Conservation (phyloP, 2,329 filamentous ascomycete species). For the Xylariaceae sp. region DNA sequence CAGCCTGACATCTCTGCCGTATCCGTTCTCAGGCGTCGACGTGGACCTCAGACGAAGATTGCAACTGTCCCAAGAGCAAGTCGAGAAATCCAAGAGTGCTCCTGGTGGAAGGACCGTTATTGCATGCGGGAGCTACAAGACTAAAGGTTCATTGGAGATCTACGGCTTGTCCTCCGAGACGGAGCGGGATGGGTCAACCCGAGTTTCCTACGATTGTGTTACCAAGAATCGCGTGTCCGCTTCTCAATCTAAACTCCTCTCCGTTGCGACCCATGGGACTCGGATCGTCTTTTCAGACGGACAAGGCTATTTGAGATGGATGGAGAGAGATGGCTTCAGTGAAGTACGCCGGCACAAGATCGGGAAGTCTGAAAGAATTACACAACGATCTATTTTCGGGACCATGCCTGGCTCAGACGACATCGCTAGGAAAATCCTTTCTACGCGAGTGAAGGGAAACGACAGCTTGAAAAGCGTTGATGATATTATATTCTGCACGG, state of each 20-base stretch:
- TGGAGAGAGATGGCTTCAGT: slow-evolving; percentile 76
- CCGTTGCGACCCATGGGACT: slow-evolving; percentile 77
- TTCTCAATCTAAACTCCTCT: slow-evolving; percentile 75
- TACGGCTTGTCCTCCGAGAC: slow-evolving; percentile 58
- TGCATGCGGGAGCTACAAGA: slow-evolving; percentile 86
- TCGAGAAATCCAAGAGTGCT: slow-evolving; percentile 51
- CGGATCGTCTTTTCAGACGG: slow-evolving; percentile 81
- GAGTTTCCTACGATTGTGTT: slow-evolving; percentile 43
- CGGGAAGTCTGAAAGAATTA: slow-evolving; percentile 50
- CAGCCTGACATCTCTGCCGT: slow-evolving; percentile 67
- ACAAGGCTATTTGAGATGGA: slow-evolving; percentile 82
- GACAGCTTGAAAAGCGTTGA: slow-evolving; percentile 48
- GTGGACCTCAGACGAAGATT: slow-evolving; percentile 56
- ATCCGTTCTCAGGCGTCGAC: slow-evolving; percentile 62
- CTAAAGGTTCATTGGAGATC: slow-evolving; percentile 85
- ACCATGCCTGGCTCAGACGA: slow-evolving; percentile 60
- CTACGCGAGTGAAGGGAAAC: slow-evolving; percentile 45
- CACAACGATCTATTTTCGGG: slow-evolving; percentile 49
- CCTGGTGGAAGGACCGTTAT: slow-evolving; percentile 65
- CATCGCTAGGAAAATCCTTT: slow-evolving; percentile 76
- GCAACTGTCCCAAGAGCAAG: slow-evolving; percentile 53
- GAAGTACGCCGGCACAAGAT: slow-evolving; percentile 55
- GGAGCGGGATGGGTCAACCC: slow-evolving; percentile 15
- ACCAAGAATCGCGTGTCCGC: slow-evolving; percentile 83
- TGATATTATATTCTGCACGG: slow-evolving; percentile 83